Evolutionary conservation across 192 early-diverging fungal species (phyloP).

Genomic region (Backusella tuberculispora): DNA sequence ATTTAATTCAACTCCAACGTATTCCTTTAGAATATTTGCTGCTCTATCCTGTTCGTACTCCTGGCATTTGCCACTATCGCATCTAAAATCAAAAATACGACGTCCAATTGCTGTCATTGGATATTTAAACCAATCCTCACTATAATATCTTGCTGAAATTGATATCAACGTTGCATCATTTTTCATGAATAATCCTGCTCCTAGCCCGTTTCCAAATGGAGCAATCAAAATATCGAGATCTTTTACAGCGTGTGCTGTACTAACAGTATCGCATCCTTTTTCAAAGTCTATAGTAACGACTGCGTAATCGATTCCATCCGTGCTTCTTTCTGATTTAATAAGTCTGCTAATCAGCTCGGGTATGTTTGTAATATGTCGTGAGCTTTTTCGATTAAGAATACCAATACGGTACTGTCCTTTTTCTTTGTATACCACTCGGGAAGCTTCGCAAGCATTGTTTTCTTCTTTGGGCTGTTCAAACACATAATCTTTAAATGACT

Average conservation of each 20-base stretch:
- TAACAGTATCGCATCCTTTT: slow-evolving; percentile 23
- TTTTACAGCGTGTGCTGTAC: slow-evolving; percentile 30
- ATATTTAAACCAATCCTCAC: slow-evolving; percentile 39
- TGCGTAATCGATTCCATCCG: background rate
- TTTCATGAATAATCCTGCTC: slow-evolving; percentile 41
- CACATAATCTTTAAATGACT: slow-evolving; percentile 16
- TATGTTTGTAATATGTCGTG: slow-evolving; percentile 38
- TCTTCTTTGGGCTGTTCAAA: background rate
- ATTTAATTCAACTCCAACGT: background rate
- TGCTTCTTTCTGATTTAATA: background rate
- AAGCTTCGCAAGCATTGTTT: background rate
- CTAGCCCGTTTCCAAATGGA: slow-evolving; percentile 28
- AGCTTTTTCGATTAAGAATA: slow-evolving; percentile 25
- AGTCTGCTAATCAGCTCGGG: slow-evolving; percentile 23
- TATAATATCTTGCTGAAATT: slow-evolving; percentile 33
- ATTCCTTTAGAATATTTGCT: background rate
- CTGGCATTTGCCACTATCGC: slow-evolving; percentile 25
- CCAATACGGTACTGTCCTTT: background rate
- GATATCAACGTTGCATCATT: slow-evolving; percentile 22
- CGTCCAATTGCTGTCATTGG: slow-evolving; percentile 34
- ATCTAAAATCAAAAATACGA: slow-evolving; percentile 36
- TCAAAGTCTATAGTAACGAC: slow-evolving; percentile 28
- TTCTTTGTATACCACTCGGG: background rate
- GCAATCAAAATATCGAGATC: slow-evolving; percentile 34
- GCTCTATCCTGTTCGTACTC: slow-evolving; percentile 20